These are phyloP conservation scores for Cordyceps cicadae DNA, from an alignment of 2,329 filamentous ascomycete genomes.

Conservation along the genomic window DNA sequence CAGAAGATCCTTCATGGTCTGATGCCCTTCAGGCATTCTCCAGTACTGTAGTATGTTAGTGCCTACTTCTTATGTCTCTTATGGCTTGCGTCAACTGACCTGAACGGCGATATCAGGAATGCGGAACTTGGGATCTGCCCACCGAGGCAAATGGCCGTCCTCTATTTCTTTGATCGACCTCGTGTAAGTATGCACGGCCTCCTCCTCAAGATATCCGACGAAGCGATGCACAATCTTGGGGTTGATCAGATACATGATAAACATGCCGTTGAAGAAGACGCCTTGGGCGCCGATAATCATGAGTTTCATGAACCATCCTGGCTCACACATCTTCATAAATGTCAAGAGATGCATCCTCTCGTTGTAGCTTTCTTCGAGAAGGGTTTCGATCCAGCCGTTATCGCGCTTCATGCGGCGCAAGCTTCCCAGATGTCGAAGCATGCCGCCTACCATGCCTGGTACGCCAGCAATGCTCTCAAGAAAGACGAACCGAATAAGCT, in stretches of 20 bases:
- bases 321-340: slow-evolving; percentile 77
- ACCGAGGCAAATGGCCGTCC: slow-evolving; percentile 71
- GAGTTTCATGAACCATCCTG: slow-evolving; percentile 77
- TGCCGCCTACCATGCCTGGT: slow-evolving; percentile 93
- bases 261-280: slow-evolving; percentile 93
- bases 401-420: slow-evolving; percentile 81
- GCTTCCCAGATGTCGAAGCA: slow-evolving; percentile 81
- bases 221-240: slow-evolving; percentile 89
- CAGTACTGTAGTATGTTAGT: slow-evolving; percentile 54
- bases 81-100: slow-evolving; percentile 19
- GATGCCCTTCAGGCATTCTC: slow-evolving; percentile 79
- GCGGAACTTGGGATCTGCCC: slow-evolving; percentile 59
- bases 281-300: slow-evolving; percentile 91
- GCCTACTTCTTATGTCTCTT: not conserved
- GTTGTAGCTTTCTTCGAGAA: slow-evolving; percentile 85
- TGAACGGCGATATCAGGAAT: slow-evolving; percentile 83
- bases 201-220: slow-evolving; percentile 94
- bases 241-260: slow-evolving; percentile 78
- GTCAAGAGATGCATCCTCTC: slow-evolving; percentile 89
- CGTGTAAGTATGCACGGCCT: slow-evolving; percentile 93
- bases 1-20: slow-evolving; percentile 78
- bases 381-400: slow-evolving; percentile 92
- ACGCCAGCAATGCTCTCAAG: slow-evolving; percentile 92
- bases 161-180: slow-evolving; percentile 83
- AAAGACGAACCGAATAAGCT: slow-evolving; percentile 79